Base-by-base conservation (phyloP, 2,329 filamentous ascomycete species). In the Pseudogymnoascus destructans region DNA sequence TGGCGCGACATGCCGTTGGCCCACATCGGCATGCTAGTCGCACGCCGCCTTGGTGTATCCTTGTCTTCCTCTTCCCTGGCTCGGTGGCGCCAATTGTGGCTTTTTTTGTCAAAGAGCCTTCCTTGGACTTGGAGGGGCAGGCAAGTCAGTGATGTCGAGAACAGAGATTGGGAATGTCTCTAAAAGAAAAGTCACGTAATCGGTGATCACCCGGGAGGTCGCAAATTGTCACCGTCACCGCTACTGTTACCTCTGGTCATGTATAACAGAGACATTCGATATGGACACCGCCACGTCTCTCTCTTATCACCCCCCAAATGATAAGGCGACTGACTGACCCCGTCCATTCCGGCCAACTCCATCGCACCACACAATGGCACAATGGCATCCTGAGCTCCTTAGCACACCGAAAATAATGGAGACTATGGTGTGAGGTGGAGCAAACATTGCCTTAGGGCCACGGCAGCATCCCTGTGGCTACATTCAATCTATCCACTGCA, bases 201-300 rank as follows among this genome's bases (percentile, higher is more conserved):
- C 21, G 21, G 21, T 49, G 40, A 27, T 49, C 40, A 49, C 40
- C 40, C 15, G 40, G 40, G 40, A 49, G 40, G 40, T 21, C 40
- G 21, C 40, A 49, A 49, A 49, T 21, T 49, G 40, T 49, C 40
- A 49, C 40, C 40, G 40, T 49, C 40, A 49, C 40, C 40, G 40
- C 40, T 49, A 49, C 40, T 49, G 40, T 49, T 49, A 49, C 40
- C 40, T 25, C 13, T 49, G 21, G 15, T 25, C 40, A 49, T 49
- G 40, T 49, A 49, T 49, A 49, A 49, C 40, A 49, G 40, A 49
- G 21, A 49, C 40, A 49, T 27, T 49, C 21, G 40, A 49, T 27
- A 49, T 49, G 40, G 40, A 49, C 40, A 49, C 19, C 40, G 40
- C 40, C 40, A 49, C 40, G 40, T 49, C 40, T 46, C 13, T 49